These are phyloP conservation scores for Taiozyma sp. DNA, from an alignment of 1,139 yeast genomes.

Conservation along the genomic window DNA sequence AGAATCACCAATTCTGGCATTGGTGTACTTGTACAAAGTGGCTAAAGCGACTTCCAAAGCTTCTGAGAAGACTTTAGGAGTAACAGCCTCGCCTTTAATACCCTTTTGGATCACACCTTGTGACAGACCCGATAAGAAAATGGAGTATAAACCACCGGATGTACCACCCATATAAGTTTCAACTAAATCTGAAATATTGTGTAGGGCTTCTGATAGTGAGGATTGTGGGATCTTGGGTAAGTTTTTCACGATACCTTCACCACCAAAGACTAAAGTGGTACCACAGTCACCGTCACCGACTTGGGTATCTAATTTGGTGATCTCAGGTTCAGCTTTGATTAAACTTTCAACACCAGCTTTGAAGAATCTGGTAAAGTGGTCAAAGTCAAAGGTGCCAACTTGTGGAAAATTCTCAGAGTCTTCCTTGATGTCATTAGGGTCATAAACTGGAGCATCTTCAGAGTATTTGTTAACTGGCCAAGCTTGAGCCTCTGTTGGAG, in stretches of 20 bases:
- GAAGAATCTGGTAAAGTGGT: constrained; percentile 31
- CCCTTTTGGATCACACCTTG: constrained; percentile 36
- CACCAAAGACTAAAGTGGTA: constrained; percentile 81
- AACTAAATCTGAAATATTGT: constrained; percentile 65
- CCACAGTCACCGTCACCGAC: constrained; percentile 99
- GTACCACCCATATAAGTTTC: constrained; percentile 97
- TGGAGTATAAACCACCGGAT: constrained; percentile 89
- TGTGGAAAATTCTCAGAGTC: constrained; percentile 35
- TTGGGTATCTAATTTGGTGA: constrained; percentile 78
- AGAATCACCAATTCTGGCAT: constrained; percentile 86
- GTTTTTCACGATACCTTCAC: constrained; percentile 58
- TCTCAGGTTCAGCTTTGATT: constrained; percentile 62
- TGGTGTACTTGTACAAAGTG: constrained; percentile 71
- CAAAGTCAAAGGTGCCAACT: constrained; percentile 32
- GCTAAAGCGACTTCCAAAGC: constrained; percentile 49
- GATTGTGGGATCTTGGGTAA: constrained; percentile 40
- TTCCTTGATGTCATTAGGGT: constrained; percentile 31
- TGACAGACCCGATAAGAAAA: constrained; percentile 65
- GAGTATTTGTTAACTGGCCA: constrained; percentile 46
- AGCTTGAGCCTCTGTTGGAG: constrained; percentile 73
- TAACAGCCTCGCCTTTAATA: constrained; percentile 28
- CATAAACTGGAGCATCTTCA: constrained; percentile 26
- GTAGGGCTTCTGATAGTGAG: constrained; percentile 50
- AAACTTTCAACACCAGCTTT: constrained; percentile 44
- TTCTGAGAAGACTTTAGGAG: constrained; percentile 32